A percentile compares a stretch with the other conserved stretches of the same genome.
Conservation (phyloP, 2,329 filamentous ascomycete genomes). For the Lasiodiplodia gonubiensis region DNA sequence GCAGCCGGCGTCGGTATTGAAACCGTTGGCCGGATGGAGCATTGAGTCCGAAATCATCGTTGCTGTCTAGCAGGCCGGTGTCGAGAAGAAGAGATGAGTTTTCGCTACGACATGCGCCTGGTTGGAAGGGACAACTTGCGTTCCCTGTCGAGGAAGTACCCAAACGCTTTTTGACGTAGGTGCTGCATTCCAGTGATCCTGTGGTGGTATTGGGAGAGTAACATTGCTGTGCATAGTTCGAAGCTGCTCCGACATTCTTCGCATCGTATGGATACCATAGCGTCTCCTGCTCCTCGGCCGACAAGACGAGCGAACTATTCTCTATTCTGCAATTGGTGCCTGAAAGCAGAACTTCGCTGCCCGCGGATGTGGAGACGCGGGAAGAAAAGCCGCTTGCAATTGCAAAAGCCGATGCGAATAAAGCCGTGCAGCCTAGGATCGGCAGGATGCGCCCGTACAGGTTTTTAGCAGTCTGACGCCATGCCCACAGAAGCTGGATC, state of each 20-base stretch:
- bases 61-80: conserved; percentile 35
- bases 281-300: not conserved
- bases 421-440: conserved; percentile 33
- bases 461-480: conserved; percentile 30
- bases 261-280: conserved; percentile 3
- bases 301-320: not conserved
- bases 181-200: conserved; percentile 10
- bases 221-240: conserved; percentile 20
- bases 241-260: conserved; percentile 2
- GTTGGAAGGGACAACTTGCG: conserved; percentile 34
- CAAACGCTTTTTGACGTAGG: conserved; percentile 5
- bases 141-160: not conserved
- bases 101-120: conserved; percentile 32
- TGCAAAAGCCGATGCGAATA: conserved; percentile 35
- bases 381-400: conserved; percentile 43
- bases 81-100: conserved; percentile 32
- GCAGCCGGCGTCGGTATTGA: not conserved
- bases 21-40: conserved; percentile 33
- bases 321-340: conserved; percentile 37
- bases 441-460: conserved; percentile 31
- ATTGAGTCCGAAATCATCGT: conserved; percentile 40
- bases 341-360: conserved; percentile 41
- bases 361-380: conserved; percentile 38
- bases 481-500: conserved; percentile 21
- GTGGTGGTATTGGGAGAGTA: conserved; percentile 13